Evolutionary conservation across 805 yeast species (phyloP).

Genomic region (Danielozyma ontarioensis): DNA sequence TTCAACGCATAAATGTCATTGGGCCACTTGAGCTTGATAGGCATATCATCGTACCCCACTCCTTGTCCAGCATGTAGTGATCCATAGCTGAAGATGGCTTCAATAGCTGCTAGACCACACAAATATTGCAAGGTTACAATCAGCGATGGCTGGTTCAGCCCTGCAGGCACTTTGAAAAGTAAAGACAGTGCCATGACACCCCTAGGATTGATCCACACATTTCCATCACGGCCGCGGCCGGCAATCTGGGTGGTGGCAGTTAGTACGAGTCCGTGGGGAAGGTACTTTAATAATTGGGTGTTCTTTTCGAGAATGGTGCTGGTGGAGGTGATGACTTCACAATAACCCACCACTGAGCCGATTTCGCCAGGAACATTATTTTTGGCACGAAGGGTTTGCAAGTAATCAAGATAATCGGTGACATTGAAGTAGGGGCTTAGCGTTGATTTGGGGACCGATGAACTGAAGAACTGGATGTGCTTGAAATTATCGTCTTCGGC

Average conservation of each 20-base stretch:
- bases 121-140: slow-evolving; percentile 86
- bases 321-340: slow-evolving; percentile 90
- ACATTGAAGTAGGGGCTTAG: slow-evolving; percentile 80
- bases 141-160: slow-evolving; percentile 39
- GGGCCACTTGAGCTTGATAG: slow-evolving; percentile 91
- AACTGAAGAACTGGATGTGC: slow-evolving; percentile 45
- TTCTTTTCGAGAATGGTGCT: slow-evolving; percentile 73
- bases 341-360: slow-evolving; percentile 68
- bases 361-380: slow-evolving; percentile 30
- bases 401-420: slow-evolving; percentile 43
- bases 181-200: slow-evolving; percentile 86
- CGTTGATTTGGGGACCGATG: slow-evolving; percentile 40
- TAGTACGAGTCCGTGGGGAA: slow-evolving; percentile 68
- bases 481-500: slow-evolving; percentile 32
- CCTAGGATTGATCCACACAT: slow-evolving; percentile 89
- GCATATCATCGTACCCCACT: slow-evolving; percentile 66
- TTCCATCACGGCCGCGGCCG: slow-evolving; percentile 94
- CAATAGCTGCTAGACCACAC: slow-evolving; percentile 75
- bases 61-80: slow-evolving; percentile 28
- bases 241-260: slow-evolving; percentile 81
- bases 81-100: slow-evolving; percentile 63
- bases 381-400: slow-evolving; percentile 29
- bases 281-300: slow-evolving; percentile 44
- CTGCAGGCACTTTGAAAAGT: slow-evolving; percentile 53
- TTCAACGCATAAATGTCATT: slow-evolving; percentile 79